Evolutionary conservation across 2,329 filamentous ascomycete genomes (phyloP).

Genomic region (Phoma sp.): DNA sequence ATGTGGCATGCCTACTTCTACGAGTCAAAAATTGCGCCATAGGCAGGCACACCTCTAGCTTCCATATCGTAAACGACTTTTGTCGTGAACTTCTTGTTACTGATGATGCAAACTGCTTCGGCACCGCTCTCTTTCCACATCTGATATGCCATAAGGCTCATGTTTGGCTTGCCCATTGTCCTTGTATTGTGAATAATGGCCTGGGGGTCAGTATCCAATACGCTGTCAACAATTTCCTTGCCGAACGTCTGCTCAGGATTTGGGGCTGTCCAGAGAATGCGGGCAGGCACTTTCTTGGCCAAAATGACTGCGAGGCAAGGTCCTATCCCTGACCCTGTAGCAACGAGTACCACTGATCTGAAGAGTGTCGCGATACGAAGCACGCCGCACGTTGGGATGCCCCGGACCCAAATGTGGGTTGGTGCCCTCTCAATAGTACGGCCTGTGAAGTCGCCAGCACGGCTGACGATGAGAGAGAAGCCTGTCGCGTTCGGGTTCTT

Average conservation of each 20-base stretch:
- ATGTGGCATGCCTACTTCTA: neutral
- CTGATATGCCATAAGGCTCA: slow-evolving; percentile 63
- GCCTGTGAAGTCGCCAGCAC: slow-evolving; percentile 49
- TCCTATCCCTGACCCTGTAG: slow-evolving; percentile 48
- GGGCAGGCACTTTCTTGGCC: slow-evolving; percentile 54
- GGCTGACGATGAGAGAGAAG: slow-evolving; percentile 46
- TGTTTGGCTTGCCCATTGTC: slow-evolving; percentile 66
- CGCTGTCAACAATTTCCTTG: slow-evolving; percentile 62
- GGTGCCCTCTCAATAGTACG: slow-evolving; percentile 41
- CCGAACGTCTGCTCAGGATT: slow-evolving; percentile 71
- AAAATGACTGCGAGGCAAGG: slow-evolving; percentile 61
- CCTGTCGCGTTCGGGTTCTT: slow-evolving; percentile 26
- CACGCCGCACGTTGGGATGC: slow-evolving; percentile 45
- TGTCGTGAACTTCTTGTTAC: slow-evolving; percentile 72
- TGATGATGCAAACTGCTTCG: slow-evolving; percentile 77
- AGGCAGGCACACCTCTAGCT: slow-evolving; percentile 69
- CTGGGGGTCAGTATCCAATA: slow-evolving; percentile 64
- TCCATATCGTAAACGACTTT: slow-evolving; percentile 75
- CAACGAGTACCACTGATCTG: slow-evolving; percentile 45
- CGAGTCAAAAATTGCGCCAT: slow-evolving; percentile 77
- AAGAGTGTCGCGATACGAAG: slow-evolving; percentile 47
- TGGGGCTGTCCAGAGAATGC: slow-evolving; percentile 74
- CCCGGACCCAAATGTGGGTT: slow-evolving; percentile 45
- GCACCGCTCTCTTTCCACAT: slow-evolving; percentile 59
- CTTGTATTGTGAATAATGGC: slow-evolving; percentile 74